Base-by-base conservation (phyloP, 805 yeast species). In the Metschnikowia similis region DNA sequence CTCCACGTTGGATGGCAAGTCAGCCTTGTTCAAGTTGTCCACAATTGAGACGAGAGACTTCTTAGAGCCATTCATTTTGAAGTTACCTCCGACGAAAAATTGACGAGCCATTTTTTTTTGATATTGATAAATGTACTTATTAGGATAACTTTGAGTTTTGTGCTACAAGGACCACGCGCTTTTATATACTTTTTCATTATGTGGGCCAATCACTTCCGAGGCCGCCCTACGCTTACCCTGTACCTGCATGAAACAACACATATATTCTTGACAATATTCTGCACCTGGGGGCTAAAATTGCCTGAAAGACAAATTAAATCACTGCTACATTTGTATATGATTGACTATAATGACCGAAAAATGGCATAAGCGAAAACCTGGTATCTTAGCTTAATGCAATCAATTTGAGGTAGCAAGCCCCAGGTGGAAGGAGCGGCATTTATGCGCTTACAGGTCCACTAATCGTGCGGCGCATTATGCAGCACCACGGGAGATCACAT, bases 81-180 rank as follows among this genome's bases (percentile, higher is more conserved):
- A 92, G 90, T 94, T 94, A 67, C 99, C 99, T 65, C 99, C 99
- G 68, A 94, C 96, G 74, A 94, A 91, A 79, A 92, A 94, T 74
- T 80, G 82, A 76, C 96, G 87, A 70, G 96, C 84, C 96, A 74
- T 74, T 58, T 46, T 71, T 47, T 30, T 16, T 43, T 41, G 30
- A 30, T 27, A 34, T 37, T 27, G 4, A 32, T 41, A 32, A 37
- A 32, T 39, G 34, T 39, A 41, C 13, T 32, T 21, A 27, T 17
- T 32, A 14, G 14, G 30, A 27, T 36, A n/a, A 17, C 29, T 35
- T 30, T 26, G 13, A 35, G 17, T n/a, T 27, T 38, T n/a, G 11
- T 9, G 17, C 31, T 29, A 34, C 6, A 39, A 39, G 48, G 48
- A 36, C 31, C 31, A 28, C 42, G 48, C 48, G 48, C 48, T 17